Base-by-base conservation (phyloP, 2,329 filamentous ascomycete genomes). In the Botrytis tulipae region DNA sequence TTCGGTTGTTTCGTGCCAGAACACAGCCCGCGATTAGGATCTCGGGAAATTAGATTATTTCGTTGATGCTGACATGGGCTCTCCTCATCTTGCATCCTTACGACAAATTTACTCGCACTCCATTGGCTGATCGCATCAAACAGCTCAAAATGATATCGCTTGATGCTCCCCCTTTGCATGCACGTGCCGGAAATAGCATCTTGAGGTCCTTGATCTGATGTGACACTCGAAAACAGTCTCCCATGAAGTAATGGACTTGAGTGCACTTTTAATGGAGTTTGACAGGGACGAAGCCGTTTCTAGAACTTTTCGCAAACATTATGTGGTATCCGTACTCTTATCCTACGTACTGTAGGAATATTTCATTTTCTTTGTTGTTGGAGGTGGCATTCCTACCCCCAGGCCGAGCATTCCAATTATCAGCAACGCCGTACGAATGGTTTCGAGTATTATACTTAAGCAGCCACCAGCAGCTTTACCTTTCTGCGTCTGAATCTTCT, bases 11-110 rank as follows among this genome's bases (percentile, higher is more conserved):
- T 32, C 25, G 57, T 62, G 57, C 57, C 10, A 71, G 32, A 29
- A 71, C 69, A 63, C 42, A 65, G 69, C 69, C 54, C 37, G 42
- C 42, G 35, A 71, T 63, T 37, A 29, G 69, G 57, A 71, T 71
- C 25, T 68, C 25, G 69, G 57, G 57, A 71, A 71, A 71, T 71
- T 32, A 40, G 42, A 40, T 62, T 37, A 37, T 71, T 40, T 22
- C 44, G 18, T 54, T 42, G 22, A 48, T 59, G 61, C n/a, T 42
- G 61, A 72, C 54, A 57, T 69, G 44, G 70, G 46, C 73, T 42
- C 25, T 57, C 18, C 37, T 71, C 61, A 68, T 60, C 54, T 59
- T 44, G 25, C 48, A 68, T 67, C 48, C 62, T 72, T 29, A 72
- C 54, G 35, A 57, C 57, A 37, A 22, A 16, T 29, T 40, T 32